A percentile compares a stretch with the other conserved stretches of the same genome.
Evolutionary conservation across 495 filamentous ascomycete genomes (phyloP).

Genomic region (Amphirosellinia nigrospora): DNA sequence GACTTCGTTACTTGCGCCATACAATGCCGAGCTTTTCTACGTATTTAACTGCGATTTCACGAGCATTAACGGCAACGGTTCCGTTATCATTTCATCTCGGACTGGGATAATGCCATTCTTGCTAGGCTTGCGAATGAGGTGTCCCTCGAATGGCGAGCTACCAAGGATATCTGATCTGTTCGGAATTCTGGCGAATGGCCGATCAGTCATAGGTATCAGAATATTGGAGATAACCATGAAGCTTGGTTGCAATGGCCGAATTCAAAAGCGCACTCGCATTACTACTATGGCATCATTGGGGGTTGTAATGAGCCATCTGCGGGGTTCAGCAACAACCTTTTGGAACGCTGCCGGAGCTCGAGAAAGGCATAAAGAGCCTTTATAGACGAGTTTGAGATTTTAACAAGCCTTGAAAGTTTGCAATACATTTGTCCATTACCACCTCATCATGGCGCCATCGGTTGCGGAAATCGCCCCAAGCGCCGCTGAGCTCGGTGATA

Average conservation of each 20-base stretch:
- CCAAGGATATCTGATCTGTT: neutral
- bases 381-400: neutral
- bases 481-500: conserved; percentile 32
- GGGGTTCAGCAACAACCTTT: neutral
- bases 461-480: conserved; percentile 38
- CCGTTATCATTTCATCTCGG: neutral
- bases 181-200: neutral
- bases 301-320: conserved; percentile 24
- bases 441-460: conserved; percentile 34
- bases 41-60: too few species aligned
- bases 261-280: neutral
- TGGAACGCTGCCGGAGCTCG: neutral
- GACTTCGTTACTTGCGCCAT: too few species aligned
- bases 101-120: neutral
- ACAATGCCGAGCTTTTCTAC: too few species aligned
- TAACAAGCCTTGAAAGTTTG: neutral
- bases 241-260: neutral
- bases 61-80: neutral
- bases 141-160: conserved; percentile 8
- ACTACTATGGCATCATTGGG: conserved; percentile 22
- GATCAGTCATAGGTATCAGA: neutral
- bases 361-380: neutral
- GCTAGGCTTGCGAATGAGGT: conserved; percentile 10
- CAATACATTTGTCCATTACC: neutral
- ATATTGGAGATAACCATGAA: neutral